These are phyloP conservation scores for Lichtheimia ornata DNA, from an alignment of 371 early-diverging fungal genomes.

Conservation along the genomic window DNA sequence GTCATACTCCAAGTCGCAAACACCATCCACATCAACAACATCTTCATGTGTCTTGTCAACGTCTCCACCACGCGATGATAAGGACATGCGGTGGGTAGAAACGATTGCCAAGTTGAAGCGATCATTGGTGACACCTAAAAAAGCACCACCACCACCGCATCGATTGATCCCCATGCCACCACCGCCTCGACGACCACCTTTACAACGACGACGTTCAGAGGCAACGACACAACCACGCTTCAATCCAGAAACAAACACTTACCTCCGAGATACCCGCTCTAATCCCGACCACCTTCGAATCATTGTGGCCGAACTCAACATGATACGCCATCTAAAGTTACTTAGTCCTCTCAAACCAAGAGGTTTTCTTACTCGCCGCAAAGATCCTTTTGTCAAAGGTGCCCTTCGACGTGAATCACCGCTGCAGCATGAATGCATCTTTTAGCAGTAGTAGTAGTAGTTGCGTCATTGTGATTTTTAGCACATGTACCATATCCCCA, in stretches of 20 bases:
- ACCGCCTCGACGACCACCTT: slow-evolving; percentile 32
- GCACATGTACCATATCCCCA: too few species aligned
- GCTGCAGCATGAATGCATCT: too few species aligned
- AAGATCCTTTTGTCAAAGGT: slow-evolving; percentile 46
- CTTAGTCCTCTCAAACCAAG: slow-evolving; percentile 61
- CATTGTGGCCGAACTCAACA: slow-evolving; percentile 62
- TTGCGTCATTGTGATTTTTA: too few species aligned
- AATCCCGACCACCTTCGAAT: slow-evolving; percentile 62
- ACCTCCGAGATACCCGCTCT: slow-evolving; percentile 57
- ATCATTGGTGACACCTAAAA: slow-evolving; percentile 16
- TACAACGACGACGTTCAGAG: slow-evolving; percentile 44
- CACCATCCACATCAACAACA: slow-evolving; percentile 27
- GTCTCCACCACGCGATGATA: slow-evolving; percentile 21
- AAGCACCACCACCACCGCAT: neutral
- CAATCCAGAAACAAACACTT: slow-evolving; percentile 51
- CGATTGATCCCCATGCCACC: slow-evolving; percentile 38
- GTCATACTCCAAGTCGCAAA: slow-evolving; percentile 29
- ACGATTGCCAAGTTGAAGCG: slow-evolving; percentile 24
- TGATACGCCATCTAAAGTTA: slow-evolving; percentile 59
- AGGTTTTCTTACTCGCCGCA: slow-evolving; percentile 57
- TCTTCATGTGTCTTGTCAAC: slow-evolving; percentile 35
- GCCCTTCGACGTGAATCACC: slow-evolving; percentile 24
- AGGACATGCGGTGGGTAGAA: slow-evolving; percentile 19
- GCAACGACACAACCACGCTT: slow-evolving; percentile 53
- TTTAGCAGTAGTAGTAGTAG: too few species aligned